Evolutionary conservation across 1,284 basidiomycete species (phyloP), one percentile per base, ranked within the genome.

Genomic region (Fistulinella staudtii): DNA sequence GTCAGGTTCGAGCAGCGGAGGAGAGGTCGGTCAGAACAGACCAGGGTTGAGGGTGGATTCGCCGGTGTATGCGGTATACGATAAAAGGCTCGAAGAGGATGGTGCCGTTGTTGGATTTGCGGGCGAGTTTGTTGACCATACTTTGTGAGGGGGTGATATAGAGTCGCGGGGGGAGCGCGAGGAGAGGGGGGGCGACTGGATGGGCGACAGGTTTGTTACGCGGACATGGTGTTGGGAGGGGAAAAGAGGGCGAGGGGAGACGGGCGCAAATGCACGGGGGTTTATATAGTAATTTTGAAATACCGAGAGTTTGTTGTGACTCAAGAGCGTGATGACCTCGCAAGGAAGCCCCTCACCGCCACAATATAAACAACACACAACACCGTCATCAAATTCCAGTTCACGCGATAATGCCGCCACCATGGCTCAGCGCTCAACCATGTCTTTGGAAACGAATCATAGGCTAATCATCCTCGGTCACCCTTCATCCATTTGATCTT

Each of bases 41-140:
- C 65, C 52, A 49, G 40, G 30, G 14, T 20, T 28, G 33, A 18
- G 49, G 34, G 37, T 37, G 46, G 51, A 41, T 65, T 79, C 65
- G 77, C 63, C 67, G 71, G 72, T 80, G 79, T 89, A 89, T 89
- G 66, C 85, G 85, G 70, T 87, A 79, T 65, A 88, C 85, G 67
- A 87, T 82, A 70, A 83, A 80, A 51, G 85, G 85, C 73, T 87
- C 85, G 67, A 89, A 89, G 62, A 88, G 78, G 52, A 87, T 76
- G 66, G 84, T 82, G 73, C 85, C 85, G 83, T 85, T 82, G 75
- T 80, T 84, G 64, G 82, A 82, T 69, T 74, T 81, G 58, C 82
- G 84, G 63, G 78, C 72, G 64, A 79, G 77, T 79, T 80, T 85
- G 73, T 85, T 81, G 73, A 87, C 82, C 85, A 88, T 88, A 74